Evolutionary conservation across 2,329 filamentous ascomycete genomes (phyloP), one percentile per base, ranked within the genome.

Genomic region (Colletotrichum tabaci): DNA sequence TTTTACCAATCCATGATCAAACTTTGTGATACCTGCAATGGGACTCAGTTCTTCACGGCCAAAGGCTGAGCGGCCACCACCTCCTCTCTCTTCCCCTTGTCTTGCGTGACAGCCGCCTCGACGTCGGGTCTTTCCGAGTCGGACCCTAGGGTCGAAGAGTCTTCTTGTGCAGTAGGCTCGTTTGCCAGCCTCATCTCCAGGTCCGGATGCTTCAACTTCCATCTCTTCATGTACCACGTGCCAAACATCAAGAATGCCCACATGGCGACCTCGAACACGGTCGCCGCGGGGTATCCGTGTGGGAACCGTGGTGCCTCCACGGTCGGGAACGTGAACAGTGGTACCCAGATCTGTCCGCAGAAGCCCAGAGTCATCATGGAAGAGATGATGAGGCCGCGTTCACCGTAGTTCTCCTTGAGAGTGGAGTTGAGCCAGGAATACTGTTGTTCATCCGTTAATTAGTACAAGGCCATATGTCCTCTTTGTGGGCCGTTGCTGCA

Each of bases 311-410:
- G 77, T 1, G 77, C 77, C 50, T 79, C 70, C 3, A 78, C 76
- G 4, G 77, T 76, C 6, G 77, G 77, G 52, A 77, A 78, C 0
- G 77, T 79, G 67, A 79, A 79, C 1, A 79, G 73, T 3, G 77
- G 77, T 13, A 79, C 67, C 77, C 77, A 79, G 21, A 79, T 79
- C 69, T 77, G 75, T 46, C 72, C 77, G 53, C 74, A 75, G 70
- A 75, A 79, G n/a, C 80, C 80, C 21, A 82, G 67, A 0, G 80
- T 82, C 77, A 78, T 81, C 81, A 77, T 82, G 35, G 64, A 81
- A 53, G 76, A 78, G 35, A 80, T 79, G 58, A 80, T 76, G 16
- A 80, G 72, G 0, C 78, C 78, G 12, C 79, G 75, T 66, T 80
- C 79, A 18, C 78, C 79, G 26, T 79, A 78, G 57, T 79, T 79